Percentiles rank a stretch among this genome's conserved stretches.
These are phyloP conservation scores for Rubia tinctorum DNA, from an alignment of 305 asterid genomes.

Conservation along the genomic window DNA sequence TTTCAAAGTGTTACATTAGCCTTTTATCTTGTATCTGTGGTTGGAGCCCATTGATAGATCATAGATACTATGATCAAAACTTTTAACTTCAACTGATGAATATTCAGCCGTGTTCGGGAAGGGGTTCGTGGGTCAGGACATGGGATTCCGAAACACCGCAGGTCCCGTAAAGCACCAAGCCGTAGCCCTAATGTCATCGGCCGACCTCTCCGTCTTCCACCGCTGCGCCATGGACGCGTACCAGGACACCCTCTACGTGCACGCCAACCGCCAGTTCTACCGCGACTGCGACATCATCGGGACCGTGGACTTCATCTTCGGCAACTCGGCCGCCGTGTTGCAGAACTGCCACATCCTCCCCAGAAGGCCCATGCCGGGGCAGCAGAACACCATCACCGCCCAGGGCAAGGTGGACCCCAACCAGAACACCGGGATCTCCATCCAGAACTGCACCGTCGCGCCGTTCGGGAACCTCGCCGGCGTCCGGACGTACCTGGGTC, in stretches of 20 bases:
- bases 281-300: conserved; percentile 66
- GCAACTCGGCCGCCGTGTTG: conserved; percentile 65
- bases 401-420: conserved; percentile 74
- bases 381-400: conserved; percentile 70
- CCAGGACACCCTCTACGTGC: conserved; percentile 79
- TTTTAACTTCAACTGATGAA: too few relatives aligned
- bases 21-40: too few relatives aligned
- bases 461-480: conserved; percentile 56
- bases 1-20: too few relatives aligned
- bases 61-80: too few relatives aligned
- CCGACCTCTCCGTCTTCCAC: conserved; percentile 59
- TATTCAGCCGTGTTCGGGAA: conserved; percentile 58
- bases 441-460: conserved; percentile 54
- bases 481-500: conserved; percentile 50
- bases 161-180: conserved; percentile 78
- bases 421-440: conserved; percentile 71
- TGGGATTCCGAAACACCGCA: conserved; percentile 72
- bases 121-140: conserved; percentile 73
- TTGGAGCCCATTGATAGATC: too few relatives aligned
- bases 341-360: conserved; percentile 65
- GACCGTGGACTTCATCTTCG: conserved; percentile 78
- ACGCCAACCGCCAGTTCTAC: conserved; percentile 81
- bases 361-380: conserved; percentile 57
- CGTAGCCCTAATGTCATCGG: conserved; percentile 72
- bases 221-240: conserved; percentile 59